phyloP scores from a whole-genome alignment of 768 basidiomycete genomes.

The Suillus brevipes region DNA sequence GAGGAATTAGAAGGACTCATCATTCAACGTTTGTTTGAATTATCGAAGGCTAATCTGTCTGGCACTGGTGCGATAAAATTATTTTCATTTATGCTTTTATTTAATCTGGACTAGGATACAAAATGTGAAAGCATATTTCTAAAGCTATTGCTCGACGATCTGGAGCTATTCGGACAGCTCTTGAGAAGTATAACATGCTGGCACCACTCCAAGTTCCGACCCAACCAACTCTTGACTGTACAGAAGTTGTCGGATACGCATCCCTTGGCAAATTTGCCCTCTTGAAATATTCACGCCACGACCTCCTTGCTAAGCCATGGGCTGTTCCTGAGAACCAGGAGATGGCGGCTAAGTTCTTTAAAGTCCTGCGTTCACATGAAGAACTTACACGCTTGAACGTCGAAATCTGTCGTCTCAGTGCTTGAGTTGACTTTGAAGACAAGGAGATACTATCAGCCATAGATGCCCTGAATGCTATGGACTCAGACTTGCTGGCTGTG shows the following conservation, averaged over 20 bases:
- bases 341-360: constrained; percentile 28
- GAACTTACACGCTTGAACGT: constrained; percentile 34
- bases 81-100: neutral
- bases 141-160: constrained; percentile 33
- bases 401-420: constrained; percentile 22
- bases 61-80: constrained; percentile 30
- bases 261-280: constrained; percentile 35
- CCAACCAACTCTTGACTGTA: constrained; percentile 21
- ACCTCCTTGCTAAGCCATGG: constrained; percentile 33
- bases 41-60: constrained; percentile 38
- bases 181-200: constrained; percentile 33
- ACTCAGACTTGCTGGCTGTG: no score
- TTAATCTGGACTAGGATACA: constrained; percentile 30
- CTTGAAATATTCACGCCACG: constrained; percentile 30
- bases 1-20: constrained; percentile 35
- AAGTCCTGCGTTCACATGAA: constrained; percentile 30
- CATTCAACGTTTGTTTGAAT: constrained; percentile 37
- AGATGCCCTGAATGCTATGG: neutral
- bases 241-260: constrained; percentile 17
- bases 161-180: constrained; percentile 32
- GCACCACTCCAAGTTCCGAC: constrained; percentile 23
- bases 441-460: neutral
- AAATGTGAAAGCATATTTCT: constrained; percentile 33
- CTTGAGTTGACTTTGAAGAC: constrained; percentile 7
- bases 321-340: constrained; percentile 38